Evolutionary conservation across 768 basidiomycete genomes (phyloP).

Genomic region (Podaxis sp.): DNA sequence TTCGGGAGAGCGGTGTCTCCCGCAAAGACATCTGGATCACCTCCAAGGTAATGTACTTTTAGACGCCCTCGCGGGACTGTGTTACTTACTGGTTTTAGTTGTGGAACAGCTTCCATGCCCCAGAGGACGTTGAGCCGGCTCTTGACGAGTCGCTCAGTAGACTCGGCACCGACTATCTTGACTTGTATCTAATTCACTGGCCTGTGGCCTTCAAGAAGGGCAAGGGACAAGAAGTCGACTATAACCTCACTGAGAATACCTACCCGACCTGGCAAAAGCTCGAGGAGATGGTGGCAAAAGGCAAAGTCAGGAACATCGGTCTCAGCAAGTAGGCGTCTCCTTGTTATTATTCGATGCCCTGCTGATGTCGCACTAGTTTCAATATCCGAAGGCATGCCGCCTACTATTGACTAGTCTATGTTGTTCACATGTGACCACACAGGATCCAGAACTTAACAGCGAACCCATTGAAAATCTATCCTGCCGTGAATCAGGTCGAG

Average conservation of each 20-base stretch:
- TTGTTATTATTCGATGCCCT: neutral
- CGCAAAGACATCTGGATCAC: slow-evolving; percentile 71
- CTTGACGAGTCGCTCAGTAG: slow-evolving; percentile 65
- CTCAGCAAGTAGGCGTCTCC: slow-evolving; percentile 64
- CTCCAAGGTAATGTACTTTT: slow-evolving; percentile 42
- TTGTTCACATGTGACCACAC: slow-evolving; percentile 19
- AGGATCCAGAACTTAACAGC: slow-evolving; percentile 64
- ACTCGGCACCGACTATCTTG: slow-evolving; percentile 70
- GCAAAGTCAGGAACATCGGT: slow-evolving; percentile 78
- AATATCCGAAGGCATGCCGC: slow-evolving; percentile 49
- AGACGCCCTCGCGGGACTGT: neutral
- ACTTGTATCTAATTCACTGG: slow-evolving; percentile 84
- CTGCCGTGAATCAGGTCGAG: slow-evolving; percentile 79
- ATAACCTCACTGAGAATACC: slow-evolving; percentile 65
- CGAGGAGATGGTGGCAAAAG: slow-evolving; percentile 74
- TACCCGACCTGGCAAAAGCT: slow-evolving; percentile 82
- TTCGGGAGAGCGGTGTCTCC: slow-evolving; percentile 57
- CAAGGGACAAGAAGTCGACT: slow-evolving; percentile 41
- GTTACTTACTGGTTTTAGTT: slow-evolving; percentile 36
- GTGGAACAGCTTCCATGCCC: slow-evolving; percentile 77
- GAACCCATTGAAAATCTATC: slow-evolving; percentile 56
- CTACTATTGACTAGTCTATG: neutral
- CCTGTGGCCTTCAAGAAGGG: slow-evolving; percentile 51
- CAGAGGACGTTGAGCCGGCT: slow-evolving; percentile 66
- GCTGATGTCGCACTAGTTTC: slow-evolving; percentile 40